These are phyloP conservation scores for Diaporthe sp. DNA, from an alignment of 2,329 filamentous ascomycete genomes.

Conservation along the genomic window DNA sequence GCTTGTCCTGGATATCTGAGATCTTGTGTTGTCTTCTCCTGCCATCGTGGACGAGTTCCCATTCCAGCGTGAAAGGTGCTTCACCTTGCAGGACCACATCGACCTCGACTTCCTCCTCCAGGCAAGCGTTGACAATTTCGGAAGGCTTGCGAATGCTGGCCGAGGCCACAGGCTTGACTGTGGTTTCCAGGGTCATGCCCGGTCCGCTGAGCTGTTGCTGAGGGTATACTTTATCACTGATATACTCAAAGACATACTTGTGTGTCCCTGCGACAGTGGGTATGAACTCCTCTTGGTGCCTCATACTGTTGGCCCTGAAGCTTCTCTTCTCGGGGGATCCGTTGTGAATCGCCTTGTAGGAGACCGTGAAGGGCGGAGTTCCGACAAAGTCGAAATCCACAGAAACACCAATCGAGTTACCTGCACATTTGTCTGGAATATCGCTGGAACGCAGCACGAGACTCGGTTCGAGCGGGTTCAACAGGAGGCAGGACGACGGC, in stretches of 20 bases:
- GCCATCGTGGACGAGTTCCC: constrained; percentile 91
- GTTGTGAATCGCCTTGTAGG: constrained; percentile 79
- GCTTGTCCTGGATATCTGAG: constrained; percentile 72
- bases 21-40: constrained; percentile 80
- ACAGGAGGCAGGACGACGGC: constrained; percentile 90
- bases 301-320: constrained; percentile 76
- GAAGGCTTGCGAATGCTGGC: constrained; percentile 75
- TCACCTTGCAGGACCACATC: constrained; percentile 83
- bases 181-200: constrained; percentile 81
- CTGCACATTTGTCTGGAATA: constrained; percentile 94
- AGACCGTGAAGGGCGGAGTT: constrained; percentile 89
- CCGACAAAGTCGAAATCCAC: constrained; percentile 93
- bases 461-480: constrained; percentile 91
- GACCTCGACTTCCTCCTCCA: constrained; percentile 84
- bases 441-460: constrained; percentile 81
- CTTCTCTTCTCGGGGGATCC: constrained; percentile 68
- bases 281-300: constrained; percentile 87
- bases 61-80: constrained; percentile 89
- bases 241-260: constrained; percentile 85
- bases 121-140: constrained; percentile 77
- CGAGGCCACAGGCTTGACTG: constrained; percentile 92
- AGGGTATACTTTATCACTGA: constrained; percentile 87
- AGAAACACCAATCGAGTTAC: constrained; percentile 90
- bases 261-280: constrained; percentile 87
- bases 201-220: constrained; percentile 73